Conservation (phyloP, 495 filamentous ascomycete genomes). For the Aspergillus sclerotiicarbonarius region DNA sequence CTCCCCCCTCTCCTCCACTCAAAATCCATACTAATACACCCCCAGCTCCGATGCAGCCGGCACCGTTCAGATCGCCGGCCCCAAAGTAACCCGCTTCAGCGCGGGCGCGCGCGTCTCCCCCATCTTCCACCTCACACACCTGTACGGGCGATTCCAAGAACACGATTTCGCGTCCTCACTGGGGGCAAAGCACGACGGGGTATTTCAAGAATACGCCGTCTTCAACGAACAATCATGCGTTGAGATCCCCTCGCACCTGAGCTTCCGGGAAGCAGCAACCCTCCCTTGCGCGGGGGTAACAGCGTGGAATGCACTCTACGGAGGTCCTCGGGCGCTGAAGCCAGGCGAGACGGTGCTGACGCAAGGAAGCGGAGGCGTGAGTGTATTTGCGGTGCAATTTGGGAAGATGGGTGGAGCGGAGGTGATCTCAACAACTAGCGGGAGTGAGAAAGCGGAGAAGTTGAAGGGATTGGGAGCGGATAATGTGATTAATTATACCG, state of each 20-base stretch:
- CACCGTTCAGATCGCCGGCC: conserved; percentile 38
- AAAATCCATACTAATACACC: too few species aligned
- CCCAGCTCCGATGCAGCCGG: conserved; percentile 39
- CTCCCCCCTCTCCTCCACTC: too few species aligned
- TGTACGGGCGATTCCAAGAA: conserved; percentile 44
- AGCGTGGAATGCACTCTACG: conserved; percentile 40
- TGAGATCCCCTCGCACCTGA: conserved; percentile 49
- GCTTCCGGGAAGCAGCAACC: conserved; percentile 52
- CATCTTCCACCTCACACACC: conserved; percentile 62
- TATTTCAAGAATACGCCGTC: conserved; percentile 55
- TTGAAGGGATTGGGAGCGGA: conserved; percentile 39
- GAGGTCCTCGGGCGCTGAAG: conserved; percentile 41
- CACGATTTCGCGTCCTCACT: conserved; percentile 42
- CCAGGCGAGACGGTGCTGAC: conserved; percentile 59
- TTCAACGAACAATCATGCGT: conserved; percentile 60
- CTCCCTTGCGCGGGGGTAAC: conserved; percentile 46
- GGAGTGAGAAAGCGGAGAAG: conserved; percentile 27
- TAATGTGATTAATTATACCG: conserved; percentile 58
- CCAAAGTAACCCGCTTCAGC: conserved; percentile 55
- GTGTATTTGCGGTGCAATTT: conserved; percentile 52
- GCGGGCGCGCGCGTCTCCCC: conserved; percentile 61
- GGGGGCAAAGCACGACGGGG: conserved; percentile 61
- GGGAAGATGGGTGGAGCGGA: conserved; percentile 34
- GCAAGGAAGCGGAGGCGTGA: conserved; percentile 67
- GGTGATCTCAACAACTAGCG: conserved; percentile 43